These are phyloP conservation scores for Fusarium euwallaceae DNA, from an alignment of 2,329 filamentous ascomycete genomes.

Conservation along the genomic window DNA sequence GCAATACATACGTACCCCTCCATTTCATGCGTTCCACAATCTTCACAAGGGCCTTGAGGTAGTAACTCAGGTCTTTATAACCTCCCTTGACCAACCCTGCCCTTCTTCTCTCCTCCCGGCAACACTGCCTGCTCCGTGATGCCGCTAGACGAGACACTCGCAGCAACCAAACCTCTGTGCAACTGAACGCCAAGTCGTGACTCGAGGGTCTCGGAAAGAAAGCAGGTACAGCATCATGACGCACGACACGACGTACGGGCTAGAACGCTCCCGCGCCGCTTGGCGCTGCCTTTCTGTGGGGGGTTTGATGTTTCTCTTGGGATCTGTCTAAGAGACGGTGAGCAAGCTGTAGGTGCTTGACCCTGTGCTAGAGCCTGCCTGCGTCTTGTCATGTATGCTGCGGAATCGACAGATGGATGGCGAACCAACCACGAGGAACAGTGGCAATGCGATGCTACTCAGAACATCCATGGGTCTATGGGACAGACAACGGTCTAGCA, in stretches of 20 bases:
- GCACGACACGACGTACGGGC: neutral
- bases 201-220: neutral
- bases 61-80: neutral
- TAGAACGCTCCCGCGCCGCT: conserved; percentile 6
- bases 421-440: neutral
- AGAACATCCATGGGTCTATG: neutral
- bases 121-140: neutral
- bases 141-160: neutral
- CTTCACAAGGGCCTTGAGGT: neutral
- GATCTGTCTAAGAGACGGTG: conserved; percentile 4
- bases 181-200: neutral
- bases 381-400: conserved; percentile 2
- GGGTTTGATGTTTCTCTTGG: neutral
- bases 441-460: neutral
- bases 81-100: neutral
- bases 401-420: neutral
- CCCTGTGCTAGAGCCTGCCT: neutral
- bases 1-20: neutral
- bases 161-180: neutral
- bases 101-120: neutral
- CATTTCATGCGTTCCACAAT: neutral
- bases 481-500: neutral
- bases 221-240: conserved; percentile 1
- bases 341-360: neutral
- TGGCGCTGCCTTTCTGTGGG: conserved; percentile 6